Percentiles rank a stretch among this genome's conserved stretches.
Evolutionary conservation across 2,329 filamentous ascomycete species (phyloP).

Genomic region (Penicillium crustosum): DNA sequence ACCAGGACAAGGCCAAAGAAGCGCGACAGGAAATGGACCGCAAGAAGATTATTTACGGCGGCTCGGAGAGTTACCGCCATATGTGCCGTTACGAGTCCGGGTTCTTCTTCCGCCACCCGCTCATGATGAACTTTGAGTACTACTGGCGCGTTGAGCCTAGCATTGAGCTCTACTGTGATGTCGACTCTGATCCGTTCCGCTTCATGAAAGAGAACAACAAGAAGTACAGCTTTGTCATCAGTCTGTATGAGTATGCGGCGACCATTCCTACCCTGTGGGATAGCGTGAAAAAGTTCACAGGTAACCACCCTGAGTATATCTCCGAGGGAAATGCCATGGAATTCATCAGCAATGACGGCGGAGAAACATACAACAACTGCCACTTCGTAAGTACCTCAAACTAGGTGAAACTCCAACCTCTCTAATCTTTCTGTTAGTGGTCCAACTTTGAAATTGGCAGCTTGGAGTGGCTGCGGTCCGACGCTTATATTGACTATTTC

Average conservation of each 20-base stretch:
- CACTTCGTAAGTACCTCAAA: constrained; percentile 71
- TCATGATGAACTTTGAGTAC: constrained; percentile 97
- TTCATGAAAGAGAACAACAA: constrained; percentile 95
- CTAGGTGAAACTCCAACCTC: background rate
- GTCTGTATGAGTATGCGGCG: constrained; percentile 93
- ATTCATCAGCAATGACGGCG: constrained; percentile 88
- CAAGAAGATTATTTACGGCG: constrained; percentile 96
- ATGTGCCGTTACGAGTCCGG: constrained; percentile 99
- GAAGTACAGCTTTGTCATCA: constrained; percentile 97
- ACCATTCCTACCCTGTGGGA: constrained; percentile 97
- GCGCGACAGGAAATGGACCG: constrained; percentile 92
- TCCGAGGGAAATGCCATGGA: constrained; percentile 79
- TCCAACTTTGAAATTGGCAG: constrained; percentile 98
- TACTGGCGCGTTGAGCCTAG: constrained; percentile 99
- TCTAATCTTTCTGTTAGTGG: constrained; percentile 61
- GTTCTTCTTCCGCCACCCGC: constrained; percentile 94
- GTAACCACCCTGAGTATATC: constrained; percentile 85
- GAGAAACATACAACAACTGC: constrained; percentile 92
- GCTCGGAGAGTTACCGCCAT: constrained; percentile 94
- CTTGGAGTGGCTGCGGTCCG: constrained; percentile 86
- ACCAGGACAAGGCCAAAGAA: constrained; percentile 86
- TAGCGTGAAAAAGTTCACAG: constrained; percentile 90
- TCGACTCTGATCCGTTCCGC: constrained; percentile 94
- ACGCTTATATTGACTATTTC: constrained; percentile 89
- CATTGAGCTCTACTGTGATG: constrained; percentile 93